These are phyloP conservation scores for Triglochin maritima DNA, from an alignment of 106 monocot species.

Conservation along the genomic window DNA sequence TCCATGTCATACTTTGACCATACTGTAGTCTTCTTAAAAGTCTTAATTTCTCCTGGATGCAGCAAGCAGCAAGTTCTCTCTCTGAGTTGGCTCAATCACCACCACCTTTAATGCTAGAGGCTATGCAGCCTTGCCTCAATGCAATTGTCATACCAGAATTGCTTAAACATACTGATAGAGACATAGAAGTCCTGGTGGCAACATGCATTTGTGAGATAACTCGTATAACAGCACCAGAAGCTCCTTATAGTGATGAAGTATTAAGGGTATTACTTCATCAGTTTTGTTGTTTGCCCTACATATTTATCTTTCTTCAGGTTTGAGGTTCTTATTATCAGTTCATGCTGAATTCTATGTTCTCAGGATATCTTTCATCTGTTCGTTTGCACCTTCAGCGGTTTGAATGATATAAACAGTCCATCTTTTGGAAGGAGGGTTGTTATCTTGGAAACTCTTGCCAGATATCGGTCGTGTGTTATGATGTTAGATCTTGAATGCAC, in stretches of 20 bases:
- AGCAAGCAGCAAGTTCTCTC: slow-evolving; percentile 71
- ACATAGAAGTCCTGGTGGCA: slow-evolving; percentile 79
- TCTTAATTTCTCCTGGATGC: slow-evolving; percentile 8
- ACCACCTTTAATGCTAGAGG: slow-evolving; percentile 39
- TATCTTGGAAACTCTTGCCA: slow-evolving; percentile 87
- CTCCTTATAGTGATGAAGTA: slow-evolving; percentile 89
- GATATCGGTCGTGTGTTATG: slow-evolving; percentile 89
- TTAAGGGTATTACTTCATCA: slow-evolving; percentile 35
- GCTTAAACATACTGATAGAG: slow-evolving; percentile 74
- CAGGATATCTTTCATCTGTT: slow-evolving; percentile 95
- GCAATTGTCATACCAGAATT: slow-evolving; percentile 64
- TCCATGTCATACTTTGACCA: neutral
- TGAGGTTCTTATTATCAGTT: neutral
- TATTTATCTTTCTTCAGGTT: neutral
- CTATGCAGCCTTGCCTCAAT: slow-evolving; percentile 54
- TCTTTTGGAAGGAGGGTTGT: slow-evolving; percentile 80
- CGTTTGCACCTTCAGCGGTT: slow-evolving; percentile 71
- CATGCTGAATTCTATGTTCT: neutral
- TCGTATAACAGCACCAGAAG: slow-evolving; percentile 89
- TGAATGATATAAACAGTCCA: slow-evolving; percentile 58
- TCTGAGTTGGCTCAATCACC: slow-evolving; percentile 82
- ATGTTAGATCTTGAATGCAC: slow-evolving; percentile 97
- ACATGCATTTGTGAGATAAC: slow-evolving; percentile 93
- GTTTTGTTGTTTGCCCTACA: neutral
- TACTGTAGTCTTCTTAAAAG: neutral